These are phyloP conservation scores for Curvularia sp. DNA, from an alignment of 2,329 filamentous ascomycete genomes.

Conservation along the genomic window DNA sequence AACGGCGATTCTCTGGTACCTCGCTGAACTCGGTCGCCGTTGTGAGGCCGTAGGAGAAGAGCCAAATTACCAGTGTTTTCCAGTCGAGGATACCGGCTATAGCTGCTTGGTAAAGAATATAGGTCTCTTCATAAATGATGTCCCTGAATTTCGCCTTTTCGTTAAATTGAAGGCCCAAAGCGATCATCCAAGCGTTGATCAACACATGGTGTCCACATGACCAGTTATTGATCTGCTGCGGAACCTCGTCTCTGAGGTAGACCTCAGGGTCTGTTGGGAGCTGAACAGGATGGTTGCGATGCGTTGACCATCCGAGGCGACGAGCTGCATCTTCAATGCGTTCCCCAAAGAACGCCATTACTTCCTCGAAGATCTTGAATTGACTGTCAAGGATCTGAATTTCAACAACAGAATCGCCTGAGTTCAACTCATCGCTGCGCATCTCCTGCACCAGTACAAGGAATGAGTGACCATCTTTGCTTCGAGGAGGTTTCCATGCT, in stretches of 20 bases:
- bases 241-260: background rate
- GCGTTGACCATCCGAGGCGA: background rate
- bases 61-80: slow-evolving; percentile 16
- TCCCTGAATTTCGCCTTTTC: background rate
- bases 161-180: slow-evolving; percentile 27
- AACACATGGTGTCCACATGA: slow-evolving; percentile 27
- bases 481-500: background rate
- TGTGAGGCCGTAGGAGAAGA: slow-evolving; percentile 2
- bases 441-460: slow-evolving; percentile 2
- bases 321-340: background rate
- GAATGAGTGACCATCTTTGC: background rate
- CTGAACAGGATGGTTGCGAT: background rate
- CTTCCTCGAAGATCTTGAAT: background rate
- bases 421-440: background rate
- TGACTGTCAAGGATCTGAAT: background rate
- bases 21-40: background rate
- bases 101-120: slow-evolving; percentile 7
- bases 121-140: slow-evolving; percentile 1
- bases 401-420: background rate
- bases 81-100: slow-evolving; percentile 19
- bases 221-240: background rate
- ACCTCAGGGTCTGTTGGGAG: background rate
- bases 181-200: slow-evolving; percentile 38
- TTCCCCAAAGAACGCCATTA: background rate
- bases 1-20: slow-evolving; percentile 1